These are phyloP conservation scores for Entomortierella chlamydospora DNA, from an alignment of 192 early-diverging fungal species.

Conservation along the genomic window DNA sequence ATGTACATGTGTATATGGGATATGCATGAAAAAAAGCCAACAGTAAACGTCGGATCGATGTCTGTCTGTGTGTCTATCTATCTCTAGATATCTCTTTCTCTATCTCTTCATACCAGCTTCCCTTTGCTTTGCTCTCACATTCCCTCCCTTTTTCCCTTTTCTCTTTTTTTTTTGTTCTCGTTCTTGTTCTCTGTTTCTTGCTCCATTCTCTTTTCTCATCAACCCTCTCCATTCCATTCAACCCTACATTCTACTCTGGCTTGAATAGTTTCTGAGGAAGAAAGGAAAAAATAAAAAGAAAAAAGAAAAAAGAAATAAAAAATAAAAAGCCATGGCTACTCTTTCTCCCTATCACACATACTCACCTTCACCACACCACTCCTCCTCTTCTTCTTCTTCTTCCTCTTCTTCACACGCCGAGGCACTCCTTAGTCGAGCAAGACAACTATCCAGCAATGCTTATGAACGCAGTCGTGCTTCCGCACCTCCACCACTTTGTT, in stretches of 20 bases:
- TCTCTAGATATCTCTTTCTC: too few species aligned
- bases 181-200: conserved; percentile 4
- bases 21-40: too few species aligned
- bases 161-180: background rate
- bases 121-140: conserved; percentile 3
- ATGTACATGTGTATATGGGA: too few species aligned
- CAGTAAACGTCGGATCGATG: too few species aligned
- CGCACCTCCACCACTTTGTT: conserved; percentile 11
- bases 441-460: conserved; percentile 39
- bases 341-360: conserved; percentile 7
- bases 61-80: too few species aligned
- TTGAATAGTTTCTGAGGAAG: too few species aligned
- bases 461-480: conserved; percentile 14
- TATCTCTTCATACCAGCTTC: too few species aligned
- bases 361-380: background rate
- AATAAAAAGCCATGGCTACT: conserved; percentile 2
- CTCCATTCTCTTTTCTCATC: background rate
- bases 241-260: background rate
- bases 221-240: background rate
- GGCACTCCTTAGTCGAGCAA: conserved; percentile 35
- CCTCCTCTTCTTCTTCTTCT: background rate
- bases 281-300: background rate
- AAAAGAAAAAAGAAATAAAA: too few species aligned
- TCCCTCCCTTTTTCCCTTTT: background rate
- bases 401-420: conserved; percentile 21